A percentile compares a stretch with the other conserved stretches of the same genome.
Evolutionary conservation across 202 grass and related monocot genomes (phyloP).

Genomic region (Setaria viridis): DNA sequence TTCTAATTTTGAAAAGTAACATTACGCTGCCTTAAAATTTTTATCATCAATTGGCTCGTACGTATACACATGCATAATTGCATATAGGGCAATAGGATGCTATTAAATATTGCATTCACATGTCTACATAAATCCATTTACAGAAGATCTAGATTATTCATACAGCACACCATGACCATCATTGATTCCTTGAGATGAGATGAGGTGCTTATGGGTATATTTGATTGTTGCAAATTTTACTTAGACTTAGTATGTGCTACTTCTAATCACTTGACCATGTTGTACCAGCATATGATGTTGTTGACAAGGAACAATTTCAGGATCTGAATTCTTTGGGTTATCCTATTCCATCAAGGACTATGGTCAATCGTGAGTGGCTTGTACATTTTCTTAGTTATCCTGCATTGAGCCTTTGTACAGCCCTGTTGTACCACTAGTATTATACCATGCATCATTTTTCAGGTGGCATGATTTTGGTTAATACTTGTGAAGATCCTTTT

Average conservation of each 20-base stretch:
- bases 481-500: constrained; percentile 23
- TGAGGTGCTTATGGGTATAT: background rate
- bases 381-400: background rate
- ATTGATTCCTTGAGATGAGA: too few relatives aligned
- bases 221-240: background rate
- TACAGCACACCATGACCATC: too few relatives aligned
- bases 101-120: too few relatives aligned
- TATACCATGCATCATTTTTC: background rate
- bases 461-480: constrained; percentile 8
- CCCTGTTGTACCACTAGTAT: background rate
- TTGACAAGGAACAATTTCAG: background rate
- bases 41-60: too few relatives aligned
- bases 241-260: background rate
- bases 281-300: background rate
- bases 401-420: background rate
- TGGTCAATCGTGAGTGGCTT: background rate
- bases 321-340: background rate
- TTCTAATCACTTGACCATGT: background rate
- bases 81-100: too few relatives aligned
- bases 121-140: too few relatives aligned
- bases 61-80: too few relatives aligned
- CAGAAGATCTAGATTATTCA: too few relatives aligned
- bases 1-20: too few relatives aligned
- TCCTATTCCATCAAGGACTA: background rate
- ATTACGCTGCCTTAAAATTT: too few relatives aligned